Evolutionary conservation across 73 alveolate genomes (phyloP).

Genomic region (Paraurostyla sp.): DNA sequence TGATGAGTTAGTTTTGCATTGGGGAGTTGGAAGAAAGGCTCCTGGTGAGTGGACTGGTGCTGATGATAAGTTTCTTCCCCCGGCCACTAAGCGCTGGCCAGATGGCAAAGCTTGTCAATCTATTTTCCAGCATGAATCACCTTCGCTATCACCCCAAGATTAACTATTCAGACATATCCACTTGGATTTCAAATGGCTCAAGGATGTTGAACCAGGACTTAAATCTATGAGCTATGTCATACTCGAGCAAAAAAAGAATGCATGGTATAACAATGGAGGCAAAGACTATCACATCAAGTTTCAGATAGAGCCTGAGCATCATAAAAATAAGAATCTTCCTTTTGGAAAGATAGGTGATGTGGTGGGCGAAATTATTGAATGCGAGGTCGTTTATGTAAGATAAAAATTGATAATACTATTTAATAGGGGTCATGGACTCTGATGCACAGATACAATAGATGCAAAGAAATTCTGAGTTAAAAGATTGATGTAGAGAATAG

Average conservation of each 20-base stretch:
- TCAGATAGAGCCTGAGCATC: slow-evolving; percentile 4
- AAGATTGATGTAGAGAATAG: slow-evolving; percentile 41
- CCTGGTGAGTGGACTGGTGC: slow-evolving; percentile 46
- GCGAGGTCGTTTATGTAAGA: slow-evolving; percentile 80
- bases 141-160: not conserved
- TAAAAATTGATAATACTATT: not conserved
- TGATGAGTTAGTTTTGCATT: slow-evolving; percentile 46
- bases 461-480: slow-evolving; percentile 67
- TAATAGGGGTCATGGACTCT: slow-evolving; percentile 84
- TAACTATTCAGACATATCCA: slow-evolving; percentile 34
- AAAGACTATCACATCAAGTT: slow-evolving; percentile 22
- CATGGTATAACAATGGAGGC: slow-evolving; percentile 59
- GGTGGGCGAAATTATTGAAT: slow-evolving; percentile 73
- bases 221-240: slow-evolving; percentile 60
- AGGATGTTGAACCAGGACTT: slow-evolving; percentile 28
- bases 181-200: slow-evolving; percentile 13
- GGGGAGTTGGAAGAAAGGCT: slow-evolving; percentile 59
- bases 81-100: slow-evolving; percentile 22
- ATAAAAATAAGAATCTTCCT: slow-evolving; percentile 14
- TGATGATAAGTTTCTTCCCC: slow-evolving; percentile 48
- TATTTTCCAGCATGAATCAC: not conserved
- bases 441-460: slow-evolving; percentile 85
- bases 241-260: slow-evolving; percentile 35
- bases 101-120: slow-evolving; percentile 67
- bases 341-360: slow-evolving; percentile 71